phyloP scores from a whole-genome alignment of 768 basidiomycete species.

The Agrocybe chaxingu region DNA sequence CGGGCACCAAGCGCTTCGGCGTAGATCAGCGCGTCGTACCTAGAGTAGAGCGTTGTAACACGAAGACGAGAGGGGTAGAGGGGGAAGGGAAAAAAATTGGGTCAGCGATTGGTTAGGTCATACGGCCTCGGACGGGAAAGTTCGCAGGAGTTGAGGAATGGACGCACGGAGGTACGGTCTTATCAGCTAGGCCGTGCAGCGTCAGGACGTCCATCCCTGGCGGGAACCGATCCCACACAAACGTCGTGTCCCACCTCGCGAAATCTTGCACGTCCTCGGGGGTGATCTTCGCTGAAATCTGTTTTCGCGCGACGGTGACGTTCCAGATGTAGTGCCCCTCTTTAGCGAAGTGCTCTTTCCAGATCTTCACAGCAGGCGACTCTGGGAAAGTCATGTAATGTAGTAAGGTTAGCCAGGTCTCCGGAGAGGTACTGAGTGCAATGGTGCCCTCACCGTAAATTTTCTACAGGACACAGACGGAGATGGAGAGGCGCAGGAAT shows the following conservation, averaged over 20 bases:
- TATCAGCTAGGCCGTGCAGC: slow-evolving; percentile 71
- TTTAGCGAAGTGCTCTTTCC: slow-evolving; percentile 48
- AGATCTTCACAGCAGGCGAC: slow-evolving; percentile 26
- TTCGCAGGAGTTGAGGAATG: background rate
- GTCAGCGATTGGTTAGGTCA: background rate
- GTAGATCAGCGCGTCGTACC: slow-evolving; percentile 73
- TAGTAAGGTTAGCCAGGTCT: too few species aligned
- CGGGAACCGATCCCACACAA: slow-evolving; percentile 72
- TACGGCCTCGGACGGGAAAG: background rate
- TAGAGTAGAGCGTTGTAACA: slow-evolving; percentile 21
- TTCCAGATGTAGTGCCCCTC: slow-evolving; percentile 65
- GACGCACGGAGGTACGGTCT: slow-evolving; percentile 66
- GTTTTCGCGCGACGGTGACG: slow-evolving; percentile 63
- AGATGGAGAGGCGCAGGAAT: background rate
- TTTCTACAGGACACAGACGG: slow-evolving; percentile 27
- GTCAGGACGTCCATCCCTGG: slow-evolving; percentile 62
- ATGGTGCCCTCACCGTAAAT: slow-evolving; percentile 34
- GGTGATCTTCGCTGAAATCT: slow-evolving; percentile 47
- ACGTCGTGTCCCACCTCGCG: slow-evolving; percentile 59
- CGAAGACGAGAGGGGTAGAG: background rate
- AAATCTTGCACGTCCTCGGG: slow-evolving; percentile 63
- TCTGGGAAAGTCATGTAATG: slow-evolving; percentile 8
- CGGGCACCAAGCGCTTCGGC: slow-evolving; percentile 55
- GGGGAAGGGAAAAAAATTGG: background rate
- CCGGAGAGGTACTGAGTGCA: background rate